Conservation (phyloP, 2,329 filamentous ascomycete genomes). For the Incumbomyces delicatus region DNA sequence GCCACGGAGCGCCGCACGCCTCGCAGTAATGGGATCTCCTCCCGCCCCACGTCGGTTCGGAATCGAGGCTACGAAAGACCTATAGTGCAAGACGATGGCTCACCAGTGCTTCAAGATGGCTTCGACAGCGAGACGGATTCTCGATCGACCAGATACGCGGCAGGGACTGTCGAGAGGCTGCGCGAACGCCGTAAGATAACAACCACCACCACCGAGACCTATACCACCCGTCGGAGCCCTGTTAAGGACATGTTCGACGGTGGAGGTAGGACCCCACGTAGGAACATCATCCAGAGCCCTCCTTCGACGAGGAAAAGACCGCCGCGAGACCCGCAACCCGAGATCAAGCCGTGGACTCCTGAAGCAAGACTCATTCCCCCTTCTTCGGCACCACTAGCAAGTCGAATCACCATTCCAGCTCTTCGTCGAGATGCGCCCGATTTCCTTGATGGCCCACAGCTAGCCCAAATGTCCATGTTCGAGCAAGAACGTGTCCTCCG, state of each 20-base stretch:
- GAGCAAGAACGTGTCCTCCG: conserved; percentile 78
- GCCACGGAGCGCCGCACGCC: conserved; percentile 18
- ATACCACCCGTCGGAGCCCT: conserved; percentile 40
- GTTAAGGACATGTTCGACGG: conserved; percentile 31
- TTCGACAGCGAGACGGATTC: conserved; percentile 15
- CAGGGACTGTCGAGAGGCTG: conserved; percentile 20
- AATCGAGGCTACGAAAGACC: conserved; percentile 15
- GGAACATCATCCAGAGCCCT: conserved; percentile 20
- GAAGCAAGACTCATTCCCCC: conserved; percentile 64
- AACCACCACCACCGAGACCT: conserved; percentile 30
- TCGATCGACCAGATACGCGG: conserved; percentile 8
- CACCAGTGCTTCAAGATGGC: conserved; percentile 13
- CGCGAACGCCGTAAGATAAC: conserved; percentile 22
- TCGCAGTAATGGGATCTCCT: conserved; percentile 11
- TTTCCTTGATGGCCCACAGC: conserved; percentile 55
- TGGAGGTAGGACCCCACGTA: conserved; percentile 23
- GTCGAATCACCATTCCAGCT: conserved; percentile 52
- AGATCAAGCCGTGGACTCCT: conserved; percentile 56
- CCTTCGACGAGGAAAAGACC: conserved; percentile 20
- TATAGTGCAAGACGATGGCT: conserved; percentile 13
- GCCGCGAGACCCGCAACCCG: background rate
- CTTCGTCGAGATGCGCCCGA: conserved; percentile 58
- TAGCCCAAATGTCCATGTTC: conserved; percentile 65
- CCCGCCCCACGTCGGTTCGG: conserved; percentile 20
- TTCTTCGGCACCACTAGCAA: conserved; percentile 63